Base-by-base conservation (phyloP, 306 rosid genomes). In the Citrullus mucosospermus region DNA sequence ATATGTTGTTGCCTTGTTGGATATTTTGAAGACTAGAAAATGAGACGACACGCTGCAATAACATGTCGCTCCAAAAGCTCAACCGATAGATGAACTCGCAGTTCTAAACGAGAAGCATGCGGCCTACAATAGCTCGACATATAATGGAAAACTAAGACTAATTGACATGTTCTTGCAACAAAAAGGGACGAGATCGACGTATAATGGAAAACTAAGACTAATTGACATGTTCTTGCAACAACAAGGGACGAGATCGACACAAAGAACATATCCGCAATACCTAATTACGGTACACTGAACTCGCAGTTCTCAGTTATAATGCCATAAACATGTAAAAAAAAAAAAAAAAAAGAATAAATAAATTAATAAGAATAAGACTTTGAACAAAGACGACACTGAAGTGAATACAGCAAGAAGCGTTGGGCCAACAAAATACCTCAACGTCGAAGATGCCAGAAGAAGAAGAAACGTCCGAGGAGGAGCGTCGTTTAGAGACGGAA, bases 401-500 rank as follows among this genome's bases (percentile, higher is more conserved):
- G 9, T 13, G 14, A 69, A 78, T 16, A 2, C 25, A 53, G 12
- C 10, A 9, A 76, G 59, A 39, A 74, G 51, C 41, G 48, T 44
- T 50, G 71, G 65, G 58, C 54, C 58, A 20, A 48, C 28, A 78
- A 68, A 41, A 56, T 36, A 82, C 87, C 89, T 84, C 80, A 17
- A 69, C 36, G 57, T 62, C 30, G 2, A 77, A 78, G 36, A 82
- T 74, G 43, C 28, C 73, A 9, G 77, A 48, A 5, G 80, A 59
- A 15, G 56, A 39, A 48, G 68, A 13, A 50, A 10, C 2, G 5
- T 80, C 75, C 14, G 83, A 82, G 5, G 77, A 81, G 6, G 84
- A 62, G 38, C 78, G 80, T 48, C 80, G 75, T 18, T 76, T 77
- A 0, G 90, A 53, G 63, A 58, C 72, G 18, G 86, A 75, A 83